phyloP scores from a whole-genome alignment of 441 rosid genomes.

The Aleurites moluccanus region DNA sequence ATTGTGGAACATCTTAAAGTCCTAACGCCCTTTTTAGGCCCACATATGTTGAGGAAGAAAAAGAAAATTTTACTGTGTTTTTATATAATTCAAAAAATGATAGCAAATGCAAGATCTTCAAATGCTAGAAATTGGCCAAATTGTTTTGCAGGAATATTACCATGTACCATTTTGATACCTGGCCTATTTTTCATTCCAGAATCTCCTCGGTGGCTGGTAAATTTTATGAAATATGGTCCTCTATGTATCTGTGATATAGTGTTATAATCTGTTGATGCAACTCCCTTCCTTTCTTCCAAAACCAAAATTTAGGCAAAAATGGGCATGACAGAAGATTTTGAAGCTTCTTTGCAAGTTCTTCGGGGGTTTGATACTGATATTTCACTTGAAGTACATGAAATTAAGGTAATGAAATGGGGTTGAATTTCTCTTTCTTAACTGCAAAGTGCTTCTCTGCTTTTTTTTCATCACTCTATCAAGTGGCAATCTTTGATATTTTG shows the following conservation, averaged over 20 bases:
- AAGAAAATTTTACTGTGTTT: not conserved
- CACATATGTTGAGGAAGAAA: not conserved
- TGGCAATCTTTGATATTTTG: conserved; percentile 12
- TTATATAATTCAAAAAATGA: conserved; percentile 7
- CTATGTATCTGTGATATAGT: conserved; percentile 9
- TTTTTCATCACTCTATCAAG: not conserved
- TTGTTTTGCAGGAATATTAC: conserved; percentile 64
- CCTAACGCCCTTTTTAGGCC: not conserved
- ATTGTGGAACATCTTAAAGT: not conserved
- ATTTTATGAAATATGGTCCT: conserved; percentile 22
- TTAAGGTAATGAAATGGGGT: conserved; percentile 56
- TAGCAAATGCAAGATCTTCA: not conserved
- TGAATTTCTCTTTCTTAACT: conserved; percentile 15
- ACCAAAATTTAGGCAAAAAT: conserved; percentile 64
- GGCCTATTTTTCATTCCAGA: conserved; percentile 89
- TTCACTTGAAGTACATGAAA: conserved; percentile 78
- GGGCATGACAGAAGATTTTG: conserved; percentile 93
- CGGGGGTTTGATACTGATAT: conserved; percentile 88
- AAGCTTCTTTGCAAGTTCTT: conserved; percentile 87
- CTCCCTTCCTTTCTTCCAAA: not conserved
- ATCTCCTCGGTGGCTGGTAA: conserved; percentile 97
- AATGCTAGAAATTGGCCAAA: conserved; percentile 4
- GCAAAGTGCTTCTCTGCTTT: not conserved
- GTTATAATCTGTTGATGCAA: conserved; percentile 8
- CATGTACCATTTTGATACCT: conserved; percentile 78